Evolutionary conservation across 805 yeast genomes (phyloP), one percentile per base, ranked within the genome.

Genomic region (Saccharomyces jurei): DNA sequence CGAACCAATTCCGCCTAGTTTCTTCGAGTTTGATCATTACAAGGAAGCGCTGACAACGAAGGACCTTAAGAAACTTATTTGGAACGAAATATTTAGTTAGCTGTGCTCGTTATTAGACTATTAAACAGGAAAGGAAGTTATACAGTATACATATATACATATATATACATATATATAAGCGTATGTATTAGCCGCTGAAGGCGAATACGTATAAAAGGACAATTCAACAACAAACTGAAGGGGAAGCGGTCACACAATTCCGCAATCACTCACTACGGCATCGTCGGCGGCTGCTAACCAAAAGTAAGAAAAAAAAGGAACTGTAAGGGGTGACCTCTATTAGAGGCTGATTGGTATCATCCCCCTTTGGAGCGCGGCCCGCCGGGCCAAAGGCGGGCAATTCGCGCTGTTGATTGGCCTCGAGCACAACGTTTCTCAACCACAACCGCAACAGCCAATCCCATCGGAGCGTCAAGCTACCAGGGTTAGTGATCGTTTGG

Each of bases 1-100:
- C 36, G 81, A 82, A 21, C 87, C 90, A 50, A 85, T 94, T 25
- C 91, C 95, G 0, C 83, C 83, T 46, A 90, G 86, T 61, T 90
- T 92, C 68, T 92, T 94, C 63, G 91, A 87, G 57, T 94, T 94
- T 64, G 99, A 94, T 69, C 80, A 81, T 61, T 76, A 80, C 57
- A 91, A 91, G 69, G 95, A 90, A 60, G 87, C 85, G 54, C 77
- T 92, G 56, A 79, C 84, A 11, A 76, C 88, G 28, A 81, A 80
- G 50, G 96, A 92, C 66, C 76, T 94, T 66, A 89, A 90, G 70
- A 77, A 77, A 54, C 72, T 89, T 79, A 77, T 91, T 52, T 87
- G 86, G 71, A 84, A 83, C 48, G 97, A 90, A 70, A 88, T 91
- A 25, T 69, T 70, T 53, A 54, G 56, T 10, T 58, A 31, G 26